Evolutionary conservation across 2,329 filamentous ascomycete genomes (phyloP).

Genomic region (Chrysoporthe cubensis): DNA sequence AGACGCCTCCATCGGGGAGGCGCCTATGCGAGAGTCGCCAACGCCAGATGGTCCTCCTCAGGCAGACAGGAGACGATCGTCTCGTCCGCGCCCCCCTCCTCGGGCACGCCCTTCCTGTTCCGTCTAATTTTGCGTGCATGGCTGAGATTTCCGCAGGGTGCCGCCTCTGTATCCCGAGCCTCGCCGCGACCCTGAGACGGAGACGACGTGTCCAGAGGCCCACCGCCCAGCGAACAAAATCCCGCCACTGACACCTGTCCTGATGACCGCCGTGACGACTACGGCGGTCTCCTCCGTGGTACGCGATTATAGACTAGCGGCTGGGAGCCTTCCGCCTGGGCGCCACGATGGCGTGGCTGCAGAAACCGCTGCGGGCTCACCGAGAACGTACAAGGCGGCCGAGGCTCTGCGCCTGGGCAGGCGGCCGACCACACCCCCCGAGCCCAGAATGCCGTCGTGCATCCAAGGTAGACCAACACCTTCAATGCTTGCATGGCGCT

Average conservation of each 20-base stretch:
- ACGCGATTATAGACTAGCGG: neutral
- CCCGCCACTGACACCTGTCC: constrained; percentile 4
- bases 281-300: constrained; percentile 8
- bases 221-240: constrained; percentile 7
- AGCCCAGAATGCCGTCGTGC: neutral
- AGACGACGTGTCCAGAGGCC: constrained; percentile 14
- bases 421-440: neutral
- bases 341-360: neutral
- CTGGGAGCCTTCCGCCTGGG: constrained; percentile 1
- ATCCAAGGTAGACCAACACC: neutral
- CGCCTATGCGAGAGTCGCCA: constrained; percentile 4
- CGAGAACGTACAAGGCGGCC: neutral
- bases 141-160: constrained; percentile 7
- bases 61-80: neutral
- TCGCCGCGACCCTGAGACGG: constrained; percentile 1
- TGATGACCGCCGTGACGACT: neutral
- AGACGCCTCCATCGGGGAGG: constrained; percentile 27
- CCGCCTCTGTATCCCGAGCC: neutral
- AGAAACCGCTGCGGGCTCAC: neutral
- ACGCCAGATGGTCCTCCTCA: neutral
- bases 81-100: neutral
- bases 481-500: neutral
- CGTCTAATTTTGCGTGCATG: constrained; percentile 17
- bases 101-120: neutral
- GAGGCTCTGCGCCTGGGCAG: neutral